Evolutionary conservation across 2,329 filamentous ascomycete genomes (phyloP).

Genomic region (Raffaelea arxii): DNA sequence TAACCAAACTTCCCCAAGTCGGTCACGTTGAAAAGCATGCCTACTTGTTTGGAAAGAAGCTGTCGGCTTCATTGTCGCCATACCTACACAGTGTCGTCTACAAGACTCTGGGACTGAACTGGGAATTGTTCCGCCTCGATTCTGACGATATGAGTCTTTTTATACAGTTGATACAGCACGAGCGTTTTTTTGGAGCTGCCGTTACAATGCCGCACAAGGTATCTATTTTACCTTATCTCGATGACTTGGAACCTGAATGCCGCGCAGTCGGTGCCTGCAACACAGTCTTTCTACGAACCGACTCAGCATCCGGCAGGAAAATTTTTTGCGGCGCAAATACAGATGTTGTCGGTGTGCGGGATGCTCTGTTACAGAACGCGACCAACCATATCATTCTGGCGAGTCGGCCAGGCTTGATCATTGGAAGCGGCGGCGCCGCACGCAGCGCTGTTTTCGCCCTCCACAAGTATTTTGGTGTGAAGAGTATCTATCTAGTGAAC

Average conservation of each 20-base stretch:
- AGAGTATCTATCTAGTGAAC: slow-evolving; percentile 67
- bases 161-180: slow-evolving; percentile 41
- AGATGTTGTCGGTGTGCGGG: slow-evolving; percentile 68
- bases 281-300: slow-evolving; percentile 58
- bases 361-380: slow-evolving; percentile 55
- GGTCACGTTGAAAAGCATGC: slow-evolving; percentile 35
- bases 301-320: slow-evolving; percentile 29
- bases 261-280: slow-evolving; percentile 69
- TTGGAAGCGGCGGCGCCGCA: slow-evolving; percentile 73
- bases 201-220: slow-evolving; percentile 84
- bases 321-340: slow-evolving; percentile 68
- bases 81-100: slow-evolving; percentile 45
- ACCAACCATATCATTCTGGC: slow-evolving; percentile 32
- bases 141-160: slow-evolving; percentile 39
- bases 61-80: slow-evolving; percentile 45
- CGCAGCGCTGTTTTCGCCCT: slow-evolving; percentile 68
- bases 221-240: slow-evolving; percentile 61
- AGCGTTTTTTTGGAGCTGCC: slow-evolving; percentile 56
- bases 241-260: slow-evolving; percentile 64
- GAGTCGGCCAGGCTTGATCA: slow-evolving; percentile 57
- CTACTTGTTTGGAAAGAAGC: slow-evolving; percentile 48
- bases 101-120: slow-evolving; percentile 36
- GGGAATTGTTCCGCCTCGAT: slow-evolving; percentile 43
- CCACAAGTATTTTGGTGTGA: slow-evolving; percentile 57
- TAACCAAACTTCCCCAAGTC: no score